Base-by-base conservation (phyloP, 2,329 filamentous ascomycete species). In the Trichoderma sp. region DNA sequence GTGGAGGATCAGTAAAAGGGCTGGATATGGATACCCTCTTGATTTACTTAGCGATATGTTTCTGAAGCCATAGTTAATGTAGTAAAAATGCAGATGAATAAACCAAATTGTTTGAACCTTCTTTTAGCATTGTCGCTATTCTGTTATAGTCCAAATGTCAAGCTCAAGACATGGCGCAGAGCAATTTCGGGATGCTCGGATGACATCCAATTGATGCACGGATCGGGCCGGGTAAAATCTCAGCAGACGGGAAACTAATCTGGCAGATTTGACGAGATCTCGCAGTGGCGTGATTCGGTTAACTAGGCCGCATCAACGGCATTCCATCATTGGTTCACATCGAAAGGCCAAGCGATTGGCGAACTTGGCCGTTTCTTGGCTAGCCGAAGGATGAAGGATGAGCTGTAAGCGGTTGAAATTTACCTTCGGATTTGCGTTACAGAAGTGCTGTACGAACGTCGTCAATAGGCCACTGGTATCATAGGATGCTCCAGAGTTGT, bases 1-100 rank as follows among this genome's bases (percentile, higher is more conserved):
- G 71, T 75, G 6, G 70, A 76, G 4, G 74, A 71, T n/a, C 6
- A 53, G 9, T 71, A 24, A 61, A 3, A 24, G 51, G 32, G 21
- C 4, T 28, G 7, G 36, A 47, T 32, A 32, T 14, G n/a, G 21
- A n/a, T 68, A 21, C n/a, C n/a, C 6, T 12, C n/a, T 60, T 47
- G 34, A n/a, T 24, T 3, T 26, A 26, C 3, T 28, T 53, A 62
- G 39, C 57, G 67, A 60, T 60, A 2, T 32, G 28, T 34, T 6
- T 30, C 9, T 12, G 5, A 24, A 53, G 5, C 47, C 47, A 58
- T 3, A 21, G 15, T 30, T 30, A 32, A 21, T 32, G 9, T 36
- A n/a, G 1, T 21, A 6, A n/a, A n/a, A 34, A 4, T n/a, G n/a
- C 4, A 30, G 12, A 64, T 15, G 36, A 21, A 18, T n/a, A 65